Percentiles rank a stretch among this genome's conserved stretches.
Conservation (phyloP, 2,329 filamentous ascomycete genomes). For the Colletotrichum phormii region DNA sequence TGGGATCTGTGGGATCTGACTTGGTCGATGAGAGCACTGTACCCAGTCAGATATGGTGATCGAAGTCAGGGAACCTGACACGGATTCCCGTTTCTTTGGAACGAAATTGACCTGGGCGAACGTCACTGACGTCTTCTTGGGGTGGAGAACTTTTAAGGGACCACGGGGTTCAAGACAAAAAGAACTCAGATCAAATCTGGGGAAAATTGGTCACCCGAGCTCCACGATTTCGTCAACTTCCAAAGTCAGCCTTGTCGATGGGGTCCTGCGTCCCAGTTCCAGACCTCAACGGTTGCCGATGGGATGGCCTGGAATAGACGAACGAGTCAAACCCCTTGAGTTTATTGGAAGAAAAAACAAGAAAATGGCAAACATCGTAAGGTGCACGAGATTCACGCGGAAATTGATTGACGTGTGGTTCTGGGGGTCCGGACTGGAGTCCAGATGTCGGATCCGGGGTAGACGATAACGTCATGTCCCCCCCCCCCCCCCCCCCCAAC, state of each 20-base stretch:
- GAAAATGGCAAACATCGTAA: background rate
- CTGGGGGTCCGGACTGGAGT: constrained; percentile 12
- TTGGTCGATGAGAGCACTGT: background rate
- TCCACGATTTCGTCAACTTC: constrained; percentile 31
- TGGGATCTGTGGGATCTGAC: background rate
- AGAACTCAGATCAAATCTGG: constrained; percentile 23
- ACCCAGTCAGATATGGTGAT: background rate
- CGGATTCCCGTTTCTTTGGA: background rate
- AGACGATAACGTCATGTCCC: constrained; percentile 25
- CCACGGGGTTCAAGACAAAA: constrained; percentile 13
- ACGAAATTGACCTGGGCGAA: background rate
- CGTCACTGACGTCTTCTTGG: constrained; percentile 22
- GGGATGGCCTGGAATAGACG: background rate
- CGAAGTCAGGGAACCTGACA: background rate
- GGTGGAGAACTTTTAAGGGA: constrained; percentile 31
- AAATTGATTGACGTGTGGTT: constrained; percentile 20
- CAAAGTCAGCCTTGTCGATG: constrained; percentile 4
- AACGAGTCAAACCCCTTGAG: constrained; percentile 2
- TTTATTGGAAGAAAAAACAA: background rate
- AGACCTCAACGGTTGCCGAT: background rate
- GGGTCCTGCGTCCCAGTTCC: background rate
- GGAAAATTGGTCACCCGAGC: background rate
- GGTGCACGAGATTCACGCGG: background rate
- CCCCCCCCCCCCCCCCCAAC: too few species aligned
- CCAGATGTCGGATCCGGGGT: constrained; percentile 33